Evolutionary conservation across 345 rosid genomes (phyloP).

Genomic region (Acer campestre): DNA sequence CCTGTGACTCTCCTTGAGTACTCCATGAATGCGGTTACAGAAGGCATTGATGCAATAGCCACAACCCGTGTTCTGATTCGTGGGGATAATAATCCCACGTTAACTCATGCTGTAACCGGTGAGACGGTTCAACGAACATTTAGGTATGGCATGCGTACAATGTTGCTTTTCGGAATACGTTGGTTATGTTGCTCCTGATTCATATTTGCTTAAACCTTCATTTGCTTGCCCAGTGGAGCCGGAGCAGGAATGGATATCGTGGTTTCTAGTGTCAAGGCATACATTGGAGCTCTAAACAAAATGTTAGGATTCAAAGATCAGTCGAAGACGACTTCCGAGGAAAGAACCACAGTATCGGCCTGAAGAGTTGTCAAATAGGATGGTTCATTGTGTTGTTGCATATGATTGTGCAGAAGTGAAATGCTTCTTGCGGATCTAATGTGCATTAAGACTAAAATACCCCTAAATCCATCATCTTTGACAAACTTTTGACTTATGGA

Average conservation of each 20-base stretch:
- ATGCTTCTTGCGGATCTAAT: background rate
- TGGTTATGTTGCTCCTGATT: background rate
- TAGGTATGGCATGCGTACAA: constrained; percentile 44
- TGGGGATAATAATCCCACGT: constrained; percentile 42
- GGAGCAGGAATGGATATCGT: constrained; percentile 90
- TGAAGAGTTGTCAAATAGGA: constrained; percentile 20
- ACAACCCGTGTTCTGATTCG: constrained; percentile 89
- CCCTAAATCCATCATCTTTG: too few relatives aligned
- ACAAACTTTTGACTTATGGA: too few relatives aligned
- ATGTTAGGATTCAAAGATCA: constrained; percentile 68
- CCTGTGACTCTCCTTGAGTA: constrained; percentile 77
- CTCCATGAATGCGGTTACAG: constrained; percentile 85
- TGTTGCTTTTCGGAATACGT: background rate
- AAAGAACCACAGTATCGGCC: constrained; percentile 39
- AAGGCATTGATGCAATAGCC: constrained; percentile 98
- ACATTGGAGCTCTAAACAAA: constrained; percentile 82
- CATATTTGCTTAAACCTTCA: background rate
- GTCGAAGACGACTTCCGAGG: constrained; percentile 28
- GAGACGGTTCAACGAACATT: constrained; percentile 64
- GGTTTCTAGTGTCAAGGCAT: constrained; percentile 93
- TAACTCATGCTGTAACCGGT: constrained; percentile 63
- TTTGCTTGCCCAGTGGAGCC: constrained; percentile 54
- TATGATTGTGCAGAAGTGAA: background rate
- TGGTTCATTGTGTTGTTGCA: background rate
- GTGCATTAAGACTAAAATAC: too few relatives aligned